Percentiles rank a stretch among this genome's conserved stretches.
phyloP scores from a whole-genome alignment of 257 asterid genomes.

The Thymus mandschuricus region DNA sequence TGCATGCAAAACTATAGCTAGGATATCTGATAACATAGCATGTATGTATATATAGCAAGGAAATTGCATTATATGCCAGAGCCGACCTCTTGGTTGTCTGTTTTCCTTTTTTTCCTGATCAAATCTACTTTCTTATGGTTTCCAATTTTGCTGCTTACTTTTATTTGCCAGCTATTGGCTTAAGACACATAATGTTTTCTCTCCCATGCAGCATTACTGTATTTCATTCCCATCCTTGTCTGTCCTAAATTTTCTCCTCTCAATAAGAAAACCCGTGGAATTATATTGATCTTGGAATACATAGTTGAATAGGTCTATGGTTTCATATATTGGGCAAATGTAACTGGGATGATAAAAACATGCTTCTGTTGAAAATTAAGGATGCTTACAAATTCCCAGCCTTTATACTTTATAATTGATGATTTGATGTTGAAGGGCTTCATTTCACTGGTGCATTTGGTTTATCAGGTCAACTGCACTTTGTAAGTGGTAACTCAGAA shows the following conservation, averaged over 20 bases:
- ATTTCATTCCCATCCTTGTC: neutral
- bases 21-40: slow-evolving; percentile 10
- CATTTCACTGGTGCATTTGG: slow-evolving; percentile 39
- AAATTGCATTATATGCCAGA: slow-evolving; percentile 7
- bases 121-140: slow-evolving; percentile 11
- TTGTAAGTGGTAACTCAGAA: slow-evolving; percentile 39
- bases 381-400: neutral
- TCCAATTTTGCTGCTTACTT: neutral
- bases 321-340: neutral
- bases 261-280: neutral
- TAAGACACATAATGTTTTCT: neutral
- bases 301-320: slow-evolving; percentile 11
- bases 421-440: slow-evolving; percentile 26
- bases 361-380: slow-evolving; percentile 4
- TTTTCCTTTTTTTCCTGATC: slow-evolving; percentile 7
- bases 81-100: slow-evolving; percentile 1
- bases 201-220: slow-evolving; percentile 21
- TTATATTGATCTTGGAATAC: neutral
- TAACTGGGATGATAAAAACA: slow-evolving; percentile 4
- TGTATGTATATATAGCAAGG: slow-evolving; percentile 2
- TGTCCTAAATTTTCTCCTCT: neutral
- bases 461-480: slow-evolving; percentile 49
- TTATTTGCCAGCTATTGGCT: slow-evolving; percentile 22
- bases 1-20: slow-evolving; percentile 18
- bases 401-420: slow-evolving; percentile 2